These are phyloP conservation scores for Vaucheria bursata DNA, from an alignment of 352 stramenopile species.

Conservation along the genomic window DNA sequence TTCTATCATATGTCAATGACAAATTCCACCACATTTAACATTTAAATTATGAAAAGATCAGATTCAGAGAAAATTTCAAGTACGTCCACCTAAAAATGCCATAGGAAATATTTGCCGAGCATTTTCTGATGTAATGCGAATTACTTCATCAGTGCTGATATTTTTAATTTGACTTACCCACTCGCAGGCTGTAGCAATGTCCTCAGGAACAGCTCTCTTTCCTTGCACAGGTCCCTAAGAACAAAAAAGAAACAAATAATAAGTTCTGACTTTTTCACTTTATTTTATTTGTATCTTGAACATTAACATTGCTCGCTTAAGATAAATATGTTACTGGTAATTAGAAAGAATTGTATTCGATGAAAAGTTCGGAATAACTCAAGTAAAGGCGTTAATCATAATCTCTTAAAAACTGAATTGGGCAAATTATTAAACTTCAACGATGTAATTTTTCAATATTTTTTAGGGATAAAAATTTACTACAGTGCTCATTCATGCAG, in stretches of 20 bases:
- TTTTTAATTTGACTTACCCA: conserved; percentile 26
- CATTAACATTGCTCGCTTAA: background rate
- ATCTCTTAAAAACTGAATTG: background rate
- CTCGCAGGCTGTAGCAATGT: conserved; percentile 23
- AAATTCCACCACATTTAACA: no score
- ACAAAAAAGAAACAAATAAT: background rate
- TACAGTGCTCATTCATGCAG: background rate
- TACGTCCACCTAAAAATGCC: conserved; percentile 22
- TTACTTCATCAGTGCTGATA: conserved; percentile 9
- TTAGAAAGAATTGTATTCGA: background rate
- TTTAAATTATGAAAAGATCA: no score
- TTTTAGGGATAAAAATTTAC: background rate
- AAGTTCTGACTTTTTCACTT: background rate
- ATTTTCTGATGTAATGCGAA: conserved; percentile 23
- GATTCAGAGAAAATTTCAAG: no score
- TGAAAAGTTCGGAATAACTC: background rate
- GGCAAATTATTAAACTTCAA: background rate
- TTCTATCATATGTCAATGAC: no score
- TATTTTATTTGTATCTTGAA: background rate
- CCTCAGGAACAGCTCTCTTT: conserved; percentile 14
- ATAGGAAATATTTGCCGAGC: conserved; percentile 26
- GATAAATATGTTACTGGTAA: background rate
- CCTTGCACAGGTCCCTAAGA: conserved; percentile 26
- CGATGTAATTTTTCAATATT: background rate
- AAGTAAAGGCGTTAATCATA: background rate